Conservation (phyloP, 1,284 basidiomycete genomes). For the Phylloporus sp. region DNA sequence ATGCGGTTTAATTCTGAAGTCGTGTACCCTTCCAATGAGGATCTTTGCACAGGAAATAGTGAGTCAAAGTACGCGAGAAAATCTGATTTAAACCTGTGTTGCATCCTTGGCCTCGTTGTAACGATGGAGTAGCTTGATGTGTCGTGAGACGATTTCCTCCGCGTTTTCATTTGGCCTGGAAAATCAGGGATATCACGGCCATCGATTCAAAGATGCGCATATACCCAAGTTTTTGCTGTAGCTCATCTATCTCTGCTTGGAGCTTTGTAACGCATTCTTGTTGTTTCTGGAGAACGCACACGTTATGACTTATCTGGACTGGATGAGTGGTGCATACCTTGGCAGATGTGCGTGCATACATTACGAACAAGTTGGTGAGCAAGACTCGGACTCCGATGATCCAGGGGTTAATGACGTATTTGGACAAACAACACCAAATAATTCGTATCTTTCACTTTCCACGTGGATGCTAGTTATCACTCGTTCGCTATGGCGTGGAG, state of each 20-base stretch:
- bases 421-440: constrained; percentile 27
- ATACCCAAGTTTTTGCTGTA: constrained; percentile 66
- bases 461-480: neutral
- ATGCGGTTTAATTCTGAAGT: constrained; percentile 39
- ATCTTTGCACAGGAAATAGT: constrained; percentile 28
- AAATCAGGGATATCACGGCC: constrained; percentile 3
- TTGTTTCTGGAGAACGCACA: constrained; percentile 54
- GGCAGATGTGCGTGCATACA: constrained; percentile 41
- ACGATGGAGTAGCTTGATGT: constrained; percentile 75
- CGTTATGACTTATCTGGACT: neutral
- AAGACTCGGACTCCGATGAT: too few species aligned
- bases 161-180: constrained; percentile 61
- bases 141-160: constrained; percentile 69
- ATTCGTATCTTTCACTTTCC: neutral
- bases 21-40: constrained; percentile 42
- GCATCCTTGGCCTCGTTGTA: constrained; percentile 87
- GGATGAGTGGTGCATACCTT: constrained; percentile 30
- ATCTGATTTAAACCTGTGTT: constrained; percentile 59
- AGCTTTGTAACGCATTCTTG: constrained; percentile 60
- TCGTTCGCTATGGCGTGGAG: constrained; percentile 77
- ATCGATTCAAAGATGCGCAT: constrained; percentile 24
- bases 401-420: constrained; percentile 13
- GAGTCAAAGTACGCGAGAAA: constrained; percentile 6
- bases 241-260: constrained; percentile 57
- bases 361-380: neutral